A percentile compares a stretch with the other conserved stretches of the same genome.
Evolutionary conservation across 176 grass and related monocot species (phyloP).

Genomic region (Triticum dicoccoides): DNA sequence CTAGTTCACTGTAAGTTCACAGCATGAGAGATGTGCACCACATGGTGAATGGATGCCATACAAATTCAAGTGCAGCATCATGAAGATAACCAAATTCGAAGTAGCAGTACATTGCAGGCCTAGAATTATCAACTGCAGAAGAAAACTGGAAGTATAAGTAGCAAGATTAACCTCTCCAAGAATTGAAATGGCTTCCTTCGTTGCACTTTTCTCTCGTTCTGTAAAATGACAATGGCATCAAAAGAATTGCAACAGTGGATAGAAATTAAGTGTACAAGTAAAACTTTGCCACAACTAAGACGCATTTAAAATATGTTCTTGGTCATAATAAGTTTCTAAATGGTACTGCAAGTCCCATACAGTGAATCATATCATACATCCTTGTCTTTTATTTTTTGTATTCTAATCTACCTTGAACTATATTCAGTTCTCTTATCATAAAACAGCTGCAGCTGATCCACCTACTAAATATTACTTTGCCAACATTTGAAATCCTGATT

Average conservation of each 20-base stretch:
- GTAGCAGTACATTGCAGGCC: background rate
- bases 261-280: background rate
- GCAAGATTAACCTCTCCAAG: constrained; percentile 58
- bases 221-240: constrained; percentile 24
- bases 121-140: constrained; percentile 15
- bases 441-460: background rate
- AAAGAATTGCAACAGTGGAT: constrained; percentile 13
- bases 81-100: background rate
- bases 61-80: background rate
- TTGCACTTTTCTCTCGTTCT: constrained; percentile 97
- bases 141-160: constrained; percentile 26
- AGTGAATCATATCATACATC: constrained; percentile 12
- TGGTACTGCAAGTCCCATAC: background rate
- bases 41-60: constrained; percentile 2
- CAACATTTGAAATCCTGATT: background rate
- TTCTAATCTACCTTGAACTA: background rate
- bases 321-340: background rate
- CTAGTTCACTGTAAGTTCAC: background rate
- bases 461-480: background rate
- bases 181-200: constrained; percentile 88
- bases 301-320: background rate
- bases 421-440: background rate
- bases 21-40: background rate
- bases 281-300: background rate
- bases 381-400: background rate